A percentile compares a stretch with the other conserved stretches of the same genome.
Evolutionary conservation across 768 basidiomycete genomes (phyloP).

Genomic region (Lactarius sp.): DNA sequence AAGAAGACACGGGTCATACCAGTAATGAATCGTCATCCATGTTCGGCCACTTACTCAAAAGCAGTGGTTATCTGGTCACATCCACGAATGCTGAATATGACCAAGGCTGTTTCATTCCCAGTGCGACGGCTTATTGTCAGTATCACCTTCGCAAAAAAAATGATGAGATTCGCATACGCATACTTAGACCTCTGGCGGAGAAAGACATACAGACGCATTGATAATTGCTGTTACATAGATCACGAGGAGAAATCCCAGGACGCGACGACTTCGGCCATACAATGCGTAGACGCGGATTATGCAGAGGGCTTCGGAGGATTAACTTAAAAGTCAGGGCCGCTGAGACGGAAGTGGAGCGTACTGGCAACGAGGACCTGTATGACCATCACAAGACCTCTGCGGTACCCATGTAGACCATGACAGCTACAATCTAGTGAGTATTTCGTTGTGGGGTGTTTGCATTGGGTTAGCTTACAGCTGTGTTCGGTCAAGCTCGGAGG

Average conservation of each 20-base stretch:
- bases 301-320: background rate
- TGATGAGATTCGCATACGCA: background rate
- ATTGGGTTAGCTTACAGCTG: slow-evolving; percentile 10
- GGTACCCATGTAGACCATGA: background rate
- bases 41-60: no score
- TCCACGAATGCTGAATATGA: background rate
- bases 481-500: background rate
- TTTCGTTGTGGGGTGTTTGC: background rate
- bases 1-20: background rate
- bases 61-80: no score
- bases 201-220: background rate
- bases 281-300: slow-evolving; percentile 11
- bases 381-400: background rate
- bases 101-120: background rate
- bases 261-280: slow-evolving; percentile 1
- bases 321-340: background rate
- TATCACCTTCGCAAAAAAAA: background rate
- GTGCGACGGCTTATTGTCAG: background rate
- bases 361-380: background rate
- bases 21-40: no score
- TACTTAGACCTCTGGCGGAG: background rate
- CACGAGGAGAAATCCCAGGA: background rate
- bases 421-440: background rate
- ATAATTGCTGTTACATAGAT: background rate
- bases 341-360: background rate